Evolutionary conservation across 768 basidiomycete species (phyloP), one percentile per base, ranked within the genome.

Genomic region (Inosperma sp.): DNA sequence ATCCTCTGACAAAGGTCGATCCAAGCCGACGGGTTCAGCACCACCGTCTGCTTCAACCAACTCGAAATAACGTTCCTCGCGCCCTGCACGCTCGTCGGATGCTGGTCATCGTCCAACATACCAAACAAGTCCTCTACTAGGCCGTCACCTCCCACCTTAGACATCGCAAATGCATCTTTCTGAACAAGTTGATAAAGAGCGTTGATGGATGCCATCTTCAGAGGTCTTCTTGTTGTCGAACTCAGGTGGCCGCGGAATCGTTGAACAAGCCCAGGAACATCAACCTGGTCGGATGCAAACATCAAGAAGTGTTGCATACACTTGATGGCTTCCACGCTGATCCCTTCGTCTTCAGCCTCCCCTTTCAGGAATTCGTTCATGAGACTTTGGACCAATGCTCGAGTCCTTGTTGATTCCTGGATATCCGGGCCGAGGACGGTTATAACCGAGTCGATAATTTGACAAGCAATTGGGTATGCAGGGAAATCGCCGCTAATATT

Each of bases 231-330:
- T 7, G 86, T 76, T 4, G 49, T 33, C 1, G 93, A 95, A 1
- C 82, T 80, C 17, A 98, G 77, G 66, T 97, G 81, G 1, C 74
- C 70, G 36, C 89, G 79, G 68, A 98, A 92, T 29, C 78, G 83
- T 34, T 77, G 72, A 21, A 97, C 86, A 7, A 94, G 76, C 30
- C 82, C 81, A 1, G 92, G 87, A 10, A 93, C 80, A 52, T 93
- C 77, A 50, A 92, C 82, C 47, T 90, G 78, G 55, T 89, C 82
- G 0, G 93, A 86, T 0, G 90, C 86, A 58, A 98, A 98, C 83
- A 99, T 95, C 33, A 98, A 78, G 73, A 96, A 86, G 64, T 98
- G 95, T 60, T 98, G 95, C 9, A 93, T 84, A 66, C 93, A 95
- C 67, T 88, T 90, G 67, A 97, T 94, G 2, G 93, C 93, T 65